phyloP scores from a whole-genome alignment of 2,329 filamentous ascomycete genomes.

The Nigrospora sphaerica region DNA sequence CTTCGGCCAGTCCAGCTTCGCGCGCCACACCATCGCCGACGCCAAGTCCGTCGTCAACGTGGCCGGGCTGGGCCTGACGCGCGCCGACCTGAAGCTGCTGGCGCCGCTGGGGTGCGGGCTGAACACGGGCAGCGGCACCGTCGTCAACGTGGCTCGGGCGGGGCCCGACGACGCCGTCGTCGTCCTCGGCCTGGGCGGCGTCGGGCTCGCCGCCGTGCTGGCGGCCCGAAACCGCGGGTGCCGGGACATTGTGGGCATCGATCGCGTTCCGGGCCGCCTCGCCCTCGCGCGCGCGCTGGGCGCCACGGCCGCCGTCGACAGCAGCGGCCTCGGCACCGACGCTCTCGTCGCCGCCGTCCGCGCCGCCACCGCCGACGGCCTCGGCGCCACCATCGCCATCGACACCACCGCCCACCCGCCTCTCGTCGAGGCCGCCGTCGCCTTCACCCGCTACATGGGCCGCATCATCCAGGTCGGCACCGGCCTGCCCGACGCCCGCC shows the following conservation, averaged over 20 bases:
- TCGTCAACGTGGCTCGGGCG: slow-evolving; percentile 4
- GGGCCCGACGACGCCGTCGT: slow-evolving; percentile 2
- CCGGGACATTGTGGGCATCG: slow-evolving; percentile 36
- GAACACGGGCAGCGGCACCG: slow-evolving; percentile 4
- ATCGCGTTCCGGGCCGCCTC: slow-evolving; percentile 61
- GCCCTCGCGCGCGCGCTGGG: slow-evolving; percentile 60
- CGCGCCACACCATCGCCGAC: slow-evolving; percentile 4
- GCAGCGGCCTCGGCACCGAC: slow-evolving; percentile 17
- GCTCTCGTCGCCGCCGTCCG: slow-evolving; percentile 36
- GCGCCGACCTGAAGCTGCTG: slow-evolving; percentile 5
- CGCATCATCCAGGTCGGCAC: slow-evolving; percentile 43
- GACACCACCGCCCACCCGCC: slow-evolving; percentile 41
- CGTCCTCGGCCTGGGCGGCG: slow-evolving; percentile 6
- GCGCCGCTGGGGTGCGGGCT: slow-evolving; percentile 5
- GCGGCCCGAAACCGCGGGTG: slow-evolving; percentile 3
- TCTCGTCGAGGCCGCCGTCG: slow-evolving; percentile 29
- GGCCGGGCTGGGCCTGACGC: neutral
- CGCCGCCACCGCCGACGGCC: slow-evolving; percentile 36
- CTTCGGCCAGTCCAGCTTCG: slow-evolving; percentile 8
- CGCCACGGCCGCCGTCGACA: slow-evolving; percentile 34
- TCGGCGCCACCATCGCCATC: slow-evolving; percentile 36
- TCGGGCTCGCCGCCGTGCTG: slow-evolving; percentile 6
- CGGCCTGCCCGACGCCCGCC: slow-evolving; percentile 31
- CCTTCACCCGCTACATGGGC: slow-evolving; percentile 34
- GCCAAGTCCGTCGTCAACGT: slow-evolving; percentile 5